Conservation (phyloP, 345 rosid species). For the Nephelium lappaceum region DNA sequence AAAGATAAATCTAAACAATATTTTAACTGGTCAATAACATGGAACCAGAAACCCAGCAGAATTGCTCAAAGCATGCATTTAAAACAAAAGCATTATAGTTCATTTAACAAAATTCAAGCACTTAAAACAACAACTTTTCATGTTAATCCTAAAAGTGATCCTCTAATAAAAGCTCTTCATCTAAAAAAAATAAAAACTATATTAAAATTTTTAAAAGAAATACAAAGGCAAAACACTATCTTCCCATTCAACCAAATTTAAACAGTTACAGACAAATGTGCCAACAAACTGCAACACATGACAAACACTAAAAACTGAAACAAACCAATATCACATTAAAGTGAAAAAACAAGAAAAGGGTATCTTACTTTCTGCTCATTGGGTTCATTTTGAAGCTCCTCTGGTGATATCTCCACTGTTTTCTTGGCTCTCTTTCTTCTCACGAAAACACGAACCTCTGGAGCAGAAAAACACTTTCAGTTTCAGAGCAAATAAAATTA, state of each 20-base stretch:
- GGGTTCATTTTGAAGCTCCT: conserved; percentile 29
- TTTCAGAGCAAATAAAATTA: conserved; percentile 16
- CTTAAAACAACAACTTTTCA: not conserved
- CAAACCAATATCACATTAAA: not conserved
- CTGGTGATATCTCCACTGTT: conserved; percentile 28
- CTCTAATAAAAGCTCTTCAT: not conserved
- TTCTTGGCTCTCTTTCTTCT: conserved; percentile 59
- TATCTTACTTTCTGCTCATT: conserved; percentile 29
- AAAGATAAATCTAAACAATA: not conserved
- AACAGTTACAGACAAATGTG: not conserved
- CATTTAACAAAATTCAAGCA: not conserved
- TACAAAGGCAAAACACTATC: not conserved
- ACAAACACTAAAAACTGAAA: not conserved
- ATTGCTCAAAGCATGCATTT: not conserved
- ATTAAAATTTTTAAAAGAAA: not conserved
- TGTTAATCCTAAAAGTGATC: not conserved
- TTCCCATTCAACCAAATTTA: not conserved
- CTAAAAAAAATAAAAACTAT: too few species aligned
- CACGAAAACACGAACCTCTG: conserved; percentile 47
- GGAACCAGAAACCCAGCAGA: not conserved
- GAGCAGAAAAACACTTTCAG: conserved; percentile 20
- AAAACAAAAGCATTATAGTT: not conserved
- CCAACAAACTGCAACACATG: not conserved
- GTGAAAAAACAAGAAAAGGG: not conserved
- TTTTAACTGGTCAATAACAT: not conserved